phyloP scores from a whole-genome alignment of 345 rosid species.

The Pugionium cornutum region DNA sequence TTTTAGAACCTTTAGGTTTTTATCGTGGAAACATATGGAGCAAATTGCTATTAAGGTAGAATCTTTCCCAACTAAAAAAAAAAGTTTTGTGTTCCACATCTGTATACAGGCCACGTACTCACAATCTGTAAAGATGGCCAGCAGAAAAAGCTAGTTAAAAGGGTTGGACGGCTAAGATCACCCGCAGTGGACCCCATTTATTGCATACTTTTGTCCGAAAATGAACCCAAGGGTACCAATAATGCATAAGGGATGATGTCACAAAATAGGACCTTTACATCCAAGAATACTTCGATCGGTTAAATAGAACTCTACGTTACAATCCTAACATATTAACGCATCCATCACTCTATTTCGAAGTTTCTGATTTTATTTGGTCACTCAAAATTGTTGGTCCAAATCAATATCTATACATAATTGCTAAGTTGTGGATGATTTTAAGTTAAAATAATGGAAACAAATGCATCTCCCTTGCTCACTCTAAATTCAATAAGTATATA shows the following conservation, averaged over 20 bases:
- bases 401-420: too few relatives aligned
- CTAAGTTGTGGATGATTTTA: not conserved
- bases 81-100: not conserved
- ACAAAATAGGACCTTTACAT: not conserved
- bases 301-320: too few relatives aligned
- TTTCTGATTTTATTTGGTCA: not conserved
- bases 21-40: not conserved
- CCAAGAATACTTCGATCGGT: too few relatives aligned
- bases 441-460: not conserved
- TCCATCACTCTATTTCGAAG: not conserved
- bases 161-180: conserved; percentile 30
- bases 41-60: too few relatives aligned
- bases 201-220: not conserved
- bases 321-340: not conserved
- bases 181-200: conserved; percentile 1
- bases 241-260: conserved; percentile 1
- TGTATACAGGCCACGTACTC: not conserved
- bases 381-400: too few relatives aligned
- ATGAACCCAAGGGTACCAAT: not conserved
- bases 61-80: too few relatives aligned
- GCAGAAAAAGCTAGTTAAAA: conserved; percentile 30
- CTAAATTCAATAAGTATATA: not conserved
- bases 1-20: not conserved
- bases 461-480: not conserved
- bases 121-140: conserved; percentile 28